A percentile compares a stretch with the other conserved stretches of the same genome.
These are phyloP conservation scores for Erysiphe pulchra DNA, from an alignment of 2,329 filamentous ascomycete genomes.

Conservation along the genomic window DNA sequence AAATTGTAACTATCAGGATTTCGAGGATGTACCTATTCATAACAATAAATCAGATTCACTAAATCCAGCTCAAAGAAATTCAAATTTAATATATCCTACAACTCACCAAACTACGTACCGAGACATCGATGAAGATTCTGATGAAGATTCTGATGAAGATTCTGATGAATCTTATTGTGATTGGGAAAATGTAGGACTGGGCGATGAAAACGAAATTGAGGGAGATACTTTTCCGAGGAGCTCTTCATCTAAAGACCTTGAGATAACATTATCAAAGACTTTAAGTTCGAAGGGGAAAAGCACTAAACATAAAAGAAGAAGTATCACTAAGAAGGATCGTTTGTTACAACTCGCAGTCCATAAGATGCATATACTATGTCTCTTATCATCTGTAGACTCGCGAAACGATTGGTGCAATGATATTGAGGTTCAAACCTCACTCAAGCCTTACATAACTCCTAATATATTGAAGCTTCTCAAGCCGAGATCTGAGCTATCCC, in stretches of 20 bases:
- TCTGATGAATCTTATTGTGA: constrained; percentile 30
- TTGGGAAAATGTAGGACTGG: constrained; percentile 34
- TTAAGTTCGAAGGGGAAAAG: constrained; percentile 3
- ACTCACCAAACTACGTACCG: neutral
- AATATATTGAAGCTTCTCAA: constrained; percentile 43
- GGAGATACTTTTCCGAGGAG: neutral
- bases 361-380: constrained; percentile 60
- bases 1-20: no score
- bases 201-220: constrained; percentile 1
- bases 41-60: no score
- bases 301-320: constrained; percentile 16
- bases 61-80: no score
- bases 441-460: constrained; percentile 38
- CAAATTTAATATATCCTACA: no score
- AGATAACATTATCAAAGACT: constrained; percentile 13
- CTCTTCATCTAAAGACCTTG: constrained; percentile 7
- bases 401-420: constrained; percentile 86
- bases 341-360: constrained; percentile 47
- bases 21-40: no score
- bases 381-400: constrained; percentile 50
- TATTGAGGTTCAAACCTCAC: constrained; percentile 32
- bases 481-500: constrained; percentile 37
- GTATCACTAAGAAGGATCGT: constrained; percentile 27
- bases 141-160: constrained; percentile 24
- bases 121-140: no score